A percentile compares a stretch with the other conserved stretches of the same genome.
Evolutionary conservation across 495 filamentous ascomycete species (phyloP).

Genomic region (Cladorrhinum samala): DNA sequence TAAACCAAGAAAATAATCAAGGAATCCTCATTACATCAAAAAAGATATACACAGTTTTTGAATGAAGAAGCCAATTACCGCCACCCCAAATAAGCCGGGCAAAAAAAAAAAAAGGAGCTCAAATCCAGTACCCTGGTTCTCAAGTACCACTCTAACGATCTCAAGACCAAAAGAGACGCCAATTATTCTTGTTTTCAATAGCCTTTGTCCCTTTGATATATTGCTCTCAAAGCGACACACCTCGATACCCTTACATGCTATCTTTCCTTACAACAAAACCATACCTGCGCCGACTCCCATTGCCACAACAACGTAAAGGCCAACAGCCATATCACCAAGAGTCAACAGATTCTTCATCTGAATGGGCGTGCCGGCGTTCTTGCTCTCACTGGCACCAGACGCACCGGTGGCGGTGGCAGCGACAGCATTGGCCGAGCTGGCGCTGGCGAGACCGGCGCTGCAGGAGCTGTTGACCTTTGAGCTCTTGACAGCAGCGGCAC

Average conservation of each 20-base stretch:
- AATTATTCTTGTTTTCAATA: too few species aligned
- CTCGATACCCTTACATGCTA: too few species aligned
- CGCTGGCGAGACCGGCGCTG: slow-evolving; percentile 36
- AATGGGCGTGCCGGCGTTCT: slow-evolving; percentile 27
- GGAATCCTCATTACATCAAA: background rate
- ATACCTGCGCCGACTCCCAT: slow-evolving; percentile 64
- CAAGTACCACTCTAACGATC: background rate
- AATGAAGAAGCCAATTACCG: background rate
- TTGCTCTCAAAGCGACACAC: too few species aligned
- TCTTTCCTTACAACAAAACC: slow-evolving; percentile 61
- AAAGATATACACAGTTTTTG: background rate
- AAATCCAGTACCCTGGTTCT: background rate
- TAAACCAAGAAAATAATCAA: background rate
- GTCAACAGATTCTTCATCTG: slow-evolving; percentile 50
- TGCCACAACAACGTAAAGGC: slow-evolving; percentile 62
- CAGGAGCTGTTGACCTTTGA: slow-evolving; percentile 15
- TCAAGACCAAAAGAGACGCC: background rate
- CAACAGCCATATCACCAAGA: slow-evolving; percentile 58
- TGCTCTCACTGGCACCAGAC: slow-evolving; percentile 19
- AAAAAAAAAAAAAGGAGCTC: background rate
- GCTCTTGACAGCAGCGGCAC: slow-evolving; percentile 25
- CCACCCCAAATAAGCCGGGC: background rate
- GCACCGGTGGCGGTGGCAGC: slow-evolving; percentile 38
- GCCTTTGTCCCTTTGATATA: too few species aligned
- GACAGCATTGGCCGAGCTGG: slow-evolving; percentile 36